Base-by-base conservation (phyloP, 768 basidiomycete species). In the Russula compacta region DNA sequence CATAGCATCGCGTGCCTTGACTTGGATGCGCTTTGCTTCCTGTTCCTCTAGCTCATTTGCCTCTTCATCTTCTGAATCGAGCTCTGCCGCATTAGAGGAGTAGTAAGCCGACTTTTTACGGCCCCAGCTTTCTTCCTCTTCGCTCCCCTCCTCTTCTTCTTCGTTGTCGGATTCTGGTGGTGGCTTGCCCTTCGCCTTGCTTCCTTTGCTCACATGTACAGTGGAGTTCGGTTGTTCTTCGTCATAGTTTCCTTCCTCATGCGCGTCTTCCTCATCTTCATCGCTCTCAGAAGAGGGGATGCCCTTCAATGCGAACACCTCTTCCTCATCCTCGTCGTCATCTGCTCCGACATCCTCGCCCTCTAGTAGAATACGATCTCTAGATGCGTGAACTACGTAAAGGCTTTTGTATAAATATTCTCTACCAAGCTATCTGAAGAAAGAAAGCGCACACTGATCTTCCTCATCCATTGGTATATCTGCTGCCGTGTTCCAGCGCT, bases 21-120 rank as follows among this genome's bases (percentile, higher is more conserved):
- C 72, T 71, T 95, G 95, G 48, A 95, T 73, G 59, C 91, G 77
- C 66, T 74, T 84, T 7, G 89, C 90, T 71, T 98, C 94, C 69
- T 87, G 84, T 70, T 92, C 91, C 69, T 98, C 93, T 53, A 95
- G 74, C 65, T 89, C 87, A 68, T 89, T 82, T 38, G 84, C 89
- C 71, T 95, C 94, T 67, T 95, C 94, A 64, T 95, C 87, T 66
- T 90, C 89, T 40, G 86, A 87, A 55, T 90, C 90, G 40, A 92
- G 75, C 57, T 89, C 75, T 39, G 79, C 86, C 36, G 89, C 91
- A 71, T 92, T 92, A 4, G 88, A 89, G 4, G 90, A 83, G 70
- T 95, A 95, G 73, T 95, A 98, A 4, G 83, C 86, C 43, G 83
- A 78, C 72, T 86, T 86, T 64, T 83, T 82, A 61, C 76, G 78